Evolutionary conservation across 148 eudicot genomes (phyloP).

Genomic region (Linanthus parryae): DNA sequence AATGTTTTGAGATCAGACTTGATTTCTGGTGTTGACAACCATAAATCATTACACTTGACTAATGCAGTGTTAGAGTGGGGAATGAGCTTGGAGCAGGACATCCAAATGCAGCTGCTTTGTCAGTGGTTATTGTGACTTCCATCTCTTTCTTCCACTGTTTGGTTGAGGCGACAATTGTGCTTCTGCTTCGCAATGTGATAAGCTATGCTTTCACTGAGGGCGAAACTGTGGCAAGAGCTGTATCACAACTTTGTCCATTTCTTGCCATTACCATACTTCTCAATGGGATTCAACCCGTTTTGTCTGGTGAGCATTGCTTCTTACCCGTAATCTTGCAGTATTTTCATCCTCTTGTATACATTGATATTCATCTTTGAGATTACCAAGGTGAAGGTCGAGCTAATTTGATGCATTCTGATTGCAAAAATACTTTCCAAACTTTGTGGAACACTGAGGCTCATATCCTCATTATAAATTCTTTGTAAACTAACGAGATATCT

Average conservation of each 20-base stretch:
- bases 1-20: too few species aligned
- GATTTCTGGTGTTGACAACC: too few species aligned
- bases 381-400: too few species aligned
- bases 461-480: too few species aligned
- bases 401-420: too few species aligned
- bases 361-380: too few species aligned
- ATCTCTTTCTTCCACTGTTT: not conserved
- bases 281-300: not conserved
- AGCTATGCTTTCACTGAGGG: not conserved
- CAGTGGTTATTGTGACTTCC: not conserved
- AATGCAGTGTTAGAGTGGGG: constrained; percentile 9
- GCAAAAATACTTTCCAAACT: too few species aligned
- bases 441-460: too few species aligned
- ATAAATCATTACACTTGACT: not conserved
- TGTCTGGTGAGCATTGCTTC: not conserved
- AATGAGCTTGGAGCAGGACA: constrained; percentile 9
- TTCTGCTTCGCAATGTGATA: not conserved
- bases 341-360: too few species aligned
- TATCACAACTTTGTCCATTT: not conserved
- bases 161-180: not conserved
- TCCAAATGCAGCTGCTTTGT: not conserved
- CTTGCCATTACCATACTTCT: not conserved
- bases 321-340: too few species aligned
- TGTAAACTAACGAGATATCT: too few species aligned
- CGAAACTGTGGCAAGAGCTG: not conserved